Conservation (phyloP, 169 alveolate genomes). For the Perkinsus marinus region DNA sequence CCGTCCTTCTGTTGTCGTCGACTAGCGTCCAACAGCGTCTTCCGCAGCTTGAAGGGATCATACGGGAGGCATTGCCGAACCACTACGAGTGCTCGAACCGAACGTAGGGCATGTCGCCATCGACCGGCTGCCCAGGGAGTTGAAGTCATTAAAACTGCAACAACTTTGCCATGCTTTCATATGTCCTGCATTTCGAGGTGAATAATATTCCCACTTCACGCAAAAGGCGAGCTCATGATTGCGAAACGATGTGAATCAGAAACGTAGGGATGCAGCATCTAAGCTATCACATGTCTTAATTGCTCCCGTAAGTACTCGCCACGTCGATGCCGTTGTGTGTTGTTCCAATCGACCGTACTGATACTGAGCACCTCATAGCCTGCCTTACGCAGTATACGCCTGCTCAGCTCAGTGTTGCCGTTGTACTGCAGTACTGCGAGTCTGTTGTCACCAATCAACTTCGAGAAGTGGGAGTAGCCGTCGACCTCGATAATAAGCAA, state of each 20-base stretch:
- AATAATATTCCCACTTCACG: too few species aligned
- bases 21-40: not conserved
- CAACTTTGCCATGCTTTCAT: too few species aligned
- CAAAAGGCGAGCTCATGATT: not conserved
- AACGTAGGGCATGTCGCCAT: not conserved
- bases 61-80: not conserved
- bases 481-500: not conserved
- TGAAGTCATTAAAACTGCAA: not conserved
- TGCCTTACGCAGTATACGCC: not conserved
- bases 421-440: not conserved
- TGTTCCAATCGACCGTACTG: not conserved
- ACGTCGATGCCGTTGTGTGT: not conserved
- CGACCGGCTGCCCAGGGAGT: not conserved
- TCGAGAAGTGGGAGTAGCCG: not conserved
- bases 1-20: not conserved
- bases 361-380: not conserved
- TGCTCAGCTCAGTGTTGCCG: not conserved
- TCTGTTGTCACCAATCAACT: not conserved
- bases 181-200: too few species aligned
- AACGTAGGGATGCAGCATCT: not conserved
- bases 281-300: not conserved
- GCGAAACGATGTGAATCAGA: not conserved
- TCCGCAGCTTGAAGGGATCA: not conserved
- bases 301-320: not conserved
- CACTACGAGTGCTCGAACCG: not conserved